A percentile compares a stretch with the other conserved stretches of the same genome.
phyloP scores from a whole-genome alignment of 306 rosid species.

The Cucumis hystrix region DNA sequence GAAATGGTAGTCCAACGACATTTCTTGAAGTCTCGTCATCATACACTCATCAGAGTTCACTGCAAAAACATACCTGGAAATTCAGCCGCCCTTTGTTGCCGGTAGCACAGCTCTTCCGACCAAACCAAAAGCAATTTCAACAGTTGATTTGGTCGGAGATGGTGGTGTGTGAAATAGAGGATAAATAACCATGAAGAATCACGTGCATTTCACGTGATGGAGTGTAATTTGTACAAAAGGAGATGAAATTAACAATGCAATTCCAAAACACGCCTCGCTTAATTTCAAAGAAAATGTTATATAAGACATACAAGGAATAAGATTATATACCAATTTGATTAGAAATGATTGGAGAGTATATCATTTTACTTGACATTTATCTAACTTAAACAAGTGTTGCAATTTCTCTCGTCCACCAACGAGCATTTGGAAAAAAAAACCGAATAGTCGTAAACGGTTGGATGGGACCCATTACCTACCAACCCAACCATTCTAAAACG shows the following conservation, averaged over 20 bases:
- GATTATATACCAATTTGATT: neutral
- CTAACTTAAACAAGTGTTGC: neutral
- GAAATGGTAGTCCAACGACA: constrained; percentile 93
- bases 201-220: neutral
- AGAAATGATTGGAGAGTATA: neutral
- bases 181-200: neutral
- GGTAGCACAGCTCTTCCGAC: neutral
- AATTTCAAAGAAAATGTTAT: no score
- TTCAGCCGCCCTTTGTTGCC: neutral
- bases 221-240: neutral
- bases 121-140: neutral
- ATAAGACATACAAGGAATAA: no score
- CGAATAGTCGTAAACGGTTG: no score
- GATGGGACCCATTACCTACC: no score
- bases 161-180: no score
- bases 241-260: neutral
- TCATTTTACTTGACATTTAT: neutral
- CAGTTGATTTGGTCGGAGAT: neutral
- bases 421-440: no score
- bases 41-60: constrained; percentile 72
- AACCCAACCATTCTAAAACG: no score
- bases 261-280: no score
- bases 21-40: constrained; percentile 95
- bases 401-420: no score
- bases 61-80: constrained; percentile 11